Evolutionary conservation across 2,329 filamentous ascomycete genomes (phyloP).

Genomic region (Niveomyces coronatus): DNA sequence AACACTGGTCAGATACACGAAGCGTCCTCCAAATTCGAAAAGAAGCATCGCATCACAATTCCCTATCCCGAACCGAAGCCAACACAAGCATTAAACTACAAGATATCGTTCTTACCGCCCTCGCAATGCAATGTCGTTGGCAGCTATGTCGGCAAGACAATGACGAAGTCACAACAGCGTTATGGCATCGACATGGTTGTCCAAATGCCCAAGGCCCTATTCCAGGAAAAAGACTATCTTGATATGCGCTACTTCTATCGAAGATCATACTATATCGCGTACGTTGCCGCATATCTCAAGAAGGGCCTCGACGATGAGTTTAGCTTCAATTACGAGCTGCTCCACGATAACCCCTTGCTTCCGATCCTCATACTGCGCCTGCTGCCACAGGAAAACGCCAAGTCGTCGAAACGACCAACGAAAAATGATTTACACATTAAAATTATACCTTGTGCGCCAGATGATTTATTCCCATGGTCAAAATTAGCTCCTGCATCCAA

Average conservation of each 20-base stretch:
- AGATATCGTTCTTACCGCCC: slow-evolving; percentile 67
- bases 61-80: slow-evolving; percentile 81
- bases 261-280: slow-evolving; percentile 81
- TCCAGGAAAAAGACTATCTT: slow-evolving; percentile 91
- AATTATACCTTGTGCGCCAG: slow-evolving; percentile 65
- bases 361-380: slow-evolving; percentile 49
- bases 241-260: slow-evolving; percentile 94
- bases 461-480: slow-evolving; percentile 55
- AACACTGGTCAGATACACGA: slow-evolving; percentile 48
- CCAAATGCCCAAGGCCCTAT: slow-evolving; percentile 68
- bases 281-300: slow-evolving; percentile 61
- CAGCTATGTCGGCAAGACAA: slow-evolving; percentile 70
- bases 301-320: slow-evolving; percentile 42
- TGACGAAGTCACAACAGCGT: slow-evolving; percentile 50
- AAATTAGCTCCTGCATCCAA: slow-evolving; percentile 64
- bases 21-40: slow-evolving; percentile 57
- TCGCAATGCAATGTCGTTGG: slow-evolving; percentile 77
- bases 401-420: slow-evolving; percentile 17
- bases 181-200: slow-evolving; percentile 73
- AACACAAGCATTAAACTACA: slow-evolving; percentile 66
- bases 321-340: slow-evolving; percentile 50
- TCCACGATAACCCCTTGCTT: slow-evolving; percentile 66
- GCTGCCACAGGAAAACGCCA: slow-evolving; percentile 13
- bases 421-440: slow-evolving; percentile 50
- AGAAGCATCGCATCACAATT: slow-evolving; percentile 56